These are phyloP conservation scores for Heliophila coronopifolia DNA, from an alignment of 441 rosid genomes.

Conservation along the genomic window DNA sequence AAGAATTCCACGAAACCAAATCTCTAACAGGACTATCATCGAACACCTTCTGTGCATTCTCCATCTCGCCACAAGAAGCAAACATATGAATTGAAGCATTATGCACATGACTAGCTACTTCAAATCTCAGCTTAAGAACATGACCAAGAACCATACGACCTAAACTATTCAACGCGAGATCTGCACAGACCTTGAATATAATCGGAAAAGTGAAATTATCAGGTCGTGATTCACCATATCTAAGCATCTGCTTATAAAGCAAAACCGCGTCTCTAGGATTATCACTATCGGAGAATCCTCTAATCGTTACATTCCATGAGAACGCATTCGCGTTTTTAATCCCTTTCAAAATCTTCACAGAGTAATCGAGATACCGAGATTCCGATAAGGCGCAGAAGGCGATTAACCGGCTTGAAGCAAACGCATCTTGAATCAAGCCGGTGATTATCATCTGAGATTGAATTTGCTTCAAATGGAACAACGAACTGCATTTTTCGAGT, in stretches of 20 bases:
- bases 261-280: conserved; percentile 34
- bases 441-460: conserved; percentile 58
- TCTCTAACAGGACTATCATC: conserved; percentile 66
- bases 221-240: conserved; percentile 41
- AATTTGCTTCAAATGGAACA: conserved; percentile 62
- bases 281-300: conserved; percentile 51
- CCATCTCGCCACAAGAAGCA: conserved; percentile 49
- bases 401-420: conserved; percentile 61
- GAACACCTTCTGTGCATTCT: conserved; percentile 58
- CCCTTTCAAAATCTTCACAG: conserved; percentile 41
- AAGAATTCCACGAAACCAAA: conserved; percentile 80
- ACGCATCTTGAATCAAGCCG: conserved; percentile 42
- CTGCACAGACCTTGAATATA: conserved; percentile 55
- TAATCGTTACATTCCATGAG: conserved; percentile 72
- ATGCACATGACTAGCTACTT: conserved; percentile 48
- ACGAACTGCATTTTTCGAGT: conserved; percentile 47
- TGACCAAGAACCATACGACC: conserved; percentile 59
- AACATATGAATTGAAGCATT: conserved; percentile 61
- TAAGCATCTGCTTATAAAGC: conserved; percentile 56
- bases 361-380: conserved; percentile 51
- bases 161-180: conserved; percentile 30
- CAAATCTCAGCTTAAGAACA: conserved; percentile 58
- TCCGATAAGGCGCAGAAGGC: conserved; percentile 58
- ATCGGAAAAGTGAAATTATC: conserved; percentile 67
- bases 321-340: conserved; percentile 35